Conservation (phyloP, 345 rosid genomes). For the Pseudoturritis turrita region DNA sequence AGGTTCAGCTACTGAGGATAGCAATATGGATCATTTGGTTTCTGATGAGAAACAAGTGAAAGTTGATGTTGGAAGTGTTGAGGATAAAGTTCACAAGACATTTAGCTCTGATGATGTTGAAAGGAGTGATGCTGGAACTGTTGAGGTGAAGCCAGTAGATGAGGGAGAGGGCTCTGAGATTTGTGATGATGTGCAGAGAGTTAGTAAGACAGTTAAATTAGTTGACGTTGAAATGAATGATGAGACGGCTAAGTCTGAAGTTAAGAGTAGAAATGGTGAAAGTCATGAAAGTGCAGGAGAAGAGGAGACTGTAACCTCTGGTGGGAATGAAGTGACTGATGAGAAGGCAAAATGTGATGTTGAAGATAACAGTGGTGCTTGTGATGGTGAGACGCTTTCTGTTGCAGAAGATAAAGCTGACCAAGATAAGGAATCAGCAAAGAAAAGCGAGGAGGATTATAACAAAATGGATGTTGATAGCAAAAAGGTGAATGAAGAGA, state of each 20-base stretch:
- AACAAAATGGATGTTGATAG: neutral
- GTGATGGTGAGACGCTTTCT: slow-evolving; percentile 10
- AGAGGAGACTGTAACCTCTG: neutral
- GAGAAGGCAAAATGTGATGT: neutral
- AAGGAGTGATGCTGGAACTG: neutral
- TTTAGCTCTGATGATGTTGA: neutral
- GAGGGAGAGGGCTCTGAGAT: neutral
- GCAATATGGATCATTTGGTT: neutral
- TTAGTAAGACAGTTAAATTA: neutral
- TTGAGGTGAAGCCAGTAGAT: neutral
- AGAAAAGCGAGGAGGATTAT: neutral
- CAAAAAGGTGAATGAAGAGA: neutral
- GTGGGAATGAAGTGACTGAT: neutral
- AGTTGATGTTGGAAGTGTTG: neutral
- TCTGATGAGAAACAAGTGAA: neutral
- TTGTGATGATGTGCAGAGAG: neutral
- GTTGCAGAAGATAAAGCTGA: neutral
- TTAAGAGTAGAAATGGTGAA: neutral
- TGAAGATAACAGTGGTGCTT: neutral
- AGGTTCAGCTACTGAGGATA: neutral
- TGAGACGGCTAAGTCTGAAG: neutral
- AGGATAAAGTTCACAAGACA: neutral
- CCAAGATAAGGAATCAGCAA: neutral
- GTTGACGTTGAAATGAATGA: neutral
- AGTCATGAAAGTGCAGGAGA: neutral